Evolutionary conservation across 768 basidiomycete species (phyloP).

Genomic region (Lanmaoa rubissima): DNA sequence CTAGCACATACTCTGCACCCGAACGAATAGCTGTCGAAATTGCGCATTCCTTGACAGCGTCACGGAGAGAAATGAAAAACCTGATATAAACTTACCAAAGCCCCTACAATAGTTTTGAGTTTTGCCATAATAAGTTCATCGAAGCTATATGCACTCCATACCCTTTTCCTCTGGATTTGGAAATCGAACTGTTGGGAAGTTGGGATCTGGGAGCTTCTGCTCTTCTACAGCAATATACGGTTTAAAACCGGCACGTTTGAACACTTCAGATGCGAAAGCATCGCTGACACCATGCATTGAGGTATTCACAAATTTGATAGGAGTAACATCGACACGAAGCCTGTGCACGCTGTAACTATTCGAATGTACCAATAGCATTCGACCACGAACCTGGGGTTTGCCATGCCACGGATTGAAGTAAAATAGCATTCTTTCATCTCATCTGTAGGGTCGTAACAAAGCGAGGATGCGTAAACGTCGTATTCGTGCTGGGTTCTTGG

Average conservation of each 20-base stretch:
- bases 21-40: slow-evolving; percentile 55
- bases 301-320: slow-evolving; percentile 75
- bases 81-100: slow-evolving; percentile 40
- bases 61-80: not conserved
- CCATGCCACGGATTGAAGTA: slow-evolving; percentile 30
- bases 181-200: slow-evolving; percentile 81
- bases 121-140: not conserved
- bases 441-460: slow-evolving; percentile 56
- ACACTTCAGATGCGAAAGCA: slow-evolving; percentile 54
- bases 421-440: slow-evolving; percentile 64
- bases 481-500: slow-evolving; percentile 45
- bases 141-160: slow-evolving; percentile 20
- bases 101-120: slow-evolving; percentile 35
- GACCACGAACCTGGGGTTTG: slow-evolving; percentile 16
- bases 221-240: slow-evolving; percentile 59
- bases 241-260: slow-evolving; percentile 56
- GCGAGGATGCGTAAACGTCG: slow-evolving; percentile 37
- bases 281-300: slow-evolving; percentile 91
- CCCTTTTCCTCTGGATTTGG: slow-evolving; percentile 94
- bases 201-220: slow-evolving; percentile 75
- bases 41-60: slow-evolving; percentile 61
- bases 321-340: not conserved
- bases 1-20: slow-evolving; percentile 64
- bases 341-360: slow-evolving; percentile 9
- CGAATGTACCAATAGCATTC: not conserved